phyloP scores from a whole-genome alignment of 495 filamentous ascomycete genomes.

The Gamarada debralockiae region DNA sequence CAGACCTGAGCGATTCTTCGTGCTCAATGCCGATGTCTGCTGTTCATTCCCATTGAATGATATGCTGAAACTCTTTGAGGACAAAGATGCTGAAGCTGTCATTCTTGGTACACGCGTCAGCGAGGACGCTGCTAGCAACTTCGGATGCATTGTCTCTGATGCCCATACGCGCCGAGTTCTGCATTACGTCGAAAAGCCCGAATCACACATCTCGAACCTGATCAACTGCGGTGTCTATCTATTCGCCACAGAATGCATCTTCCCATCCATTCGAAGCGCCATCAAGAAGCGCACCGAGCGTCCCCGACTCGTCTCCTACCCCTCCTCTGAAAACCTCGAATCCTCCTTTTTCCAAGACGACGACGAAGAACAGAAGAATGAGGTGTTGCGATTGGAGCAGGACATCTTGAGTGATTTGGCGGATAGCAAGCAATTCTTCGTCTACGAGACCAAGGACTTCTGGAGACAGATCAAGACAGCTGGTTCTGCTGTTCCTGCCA shows the following conservation, averaged over 20 bases:
- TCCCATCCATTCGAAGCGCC: conserved; percentile 89
- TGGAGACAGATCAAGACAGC: conserved; percentile 99
- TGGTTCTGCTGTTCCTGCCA: conserved; percentile 94
- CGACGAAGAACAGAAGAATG: conserved; percentile 66
- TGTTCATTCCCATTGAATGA: conserved; percentile 96
- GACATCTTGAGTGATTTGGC: conserved; percentile 96
- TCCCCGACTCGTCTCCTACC: conserved; percentile 87
- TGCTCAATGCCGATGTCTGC: conserved; percentile 98
- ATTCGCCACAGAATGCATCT: conserved; percentile 91
- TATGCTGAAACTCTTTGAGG: conserved; percentile 90
- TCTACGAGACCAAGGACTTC: conserved; percentile 98
- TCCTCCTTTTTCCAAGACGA: conserved; percentile 72
- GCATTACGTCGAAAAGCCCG: conserved; percentile 99
- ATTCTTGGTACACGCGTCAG: conserved; percentile 91
- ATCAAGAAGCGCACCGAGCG: conserved; percentile 95
- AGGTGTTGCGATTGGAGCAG: conserved; percentile 93
- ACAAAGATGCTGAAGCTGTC: conserved; percentile 95
- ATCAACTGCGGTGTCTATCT: conserved; percentile 99
- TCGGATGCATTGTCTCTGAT: conserved; percentile 97
- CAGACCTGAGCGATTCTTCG: conserved; percentile 89
- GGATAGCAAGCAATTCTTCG: conserved; percentile 97
- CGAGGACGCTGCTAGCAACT: conserved; percentile 91
- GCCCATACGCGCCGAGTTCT: conserved; percentile 92
- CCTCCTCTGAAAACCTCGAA: conserved; percentile 90
- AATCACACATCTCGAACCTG: conserved; percentile 95